Evolutionary conservation across 495 filamentous ascomycete genomes (phyloP).

Genomic region (Thozetella sp.): DNA sequence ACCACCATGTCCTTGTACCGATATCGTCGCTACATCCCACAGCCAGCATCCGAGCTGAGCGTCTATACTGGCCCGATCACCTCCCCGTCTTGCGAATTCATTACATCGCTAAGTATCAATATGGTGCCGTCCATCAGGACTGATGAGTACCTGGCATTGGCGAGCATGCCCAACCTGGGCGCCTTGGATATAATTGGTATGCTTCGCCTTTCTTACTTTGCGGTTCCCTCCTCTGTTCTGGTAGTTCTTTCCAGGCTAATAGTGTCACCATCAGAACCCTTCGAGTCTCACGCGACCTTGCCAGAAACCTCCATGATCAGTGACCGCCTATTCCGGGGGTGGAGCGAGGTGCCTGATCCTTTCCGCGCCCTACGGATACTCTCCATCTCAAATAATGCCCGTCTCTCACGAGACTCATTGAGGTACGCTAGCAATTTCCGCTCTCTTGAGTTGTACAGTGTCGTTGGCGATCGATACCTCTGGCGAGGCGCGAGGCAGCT

Average conservation of each 20-base stretch:
- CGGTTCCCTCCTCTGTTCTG: not conserved
- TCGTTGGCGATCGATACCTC: conserved; percentile 5
- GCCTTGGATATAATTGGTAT: conserved; percentile 26
- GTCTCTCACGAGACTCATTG: conserved; percentile 19
- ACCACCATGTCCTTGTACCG: conserved; percentile 5
- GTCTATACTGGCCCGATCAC: conserved; percentile 21
- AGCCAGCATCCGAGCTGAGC: conserved; percentile 10
- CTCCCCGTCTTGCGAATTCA: conserved; percentile 15
- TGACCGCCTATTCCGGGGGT: conserved; percentile 29
- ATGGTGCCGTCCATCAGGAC: conserved; percentile 11
- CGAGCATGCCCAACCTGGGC: conserved; percentile 26
- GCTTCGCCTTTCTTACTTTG: not conserved
- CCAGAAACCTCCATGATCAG: conserved; percentile 11
- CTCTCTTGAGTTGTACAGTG: conserved; percentile 17
- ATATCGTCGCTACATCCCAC: conserved; percentile 4
- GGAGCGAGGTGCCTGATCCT: conserved; percentile 16
- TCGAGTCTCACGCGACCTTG: not conserved
- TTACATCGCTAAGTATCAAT: conserved; percentile 26
- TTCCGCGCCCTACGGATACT: conserved; percentile 31
- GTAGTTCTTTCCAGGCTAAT: not conserved
- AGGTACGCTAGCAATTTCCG: conserved; percentile 23
- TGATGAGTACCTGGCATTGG: conserved; percentile 22
- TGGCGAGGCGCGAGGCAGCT: not conserved
- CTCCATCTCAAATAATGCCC: conserved; percentile 15
- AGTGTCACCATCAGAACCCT: not conserved